phyloP scores from a whole-genome alignment of 306 rosid genomes.

The Acacia crassicarpa region DNA sequence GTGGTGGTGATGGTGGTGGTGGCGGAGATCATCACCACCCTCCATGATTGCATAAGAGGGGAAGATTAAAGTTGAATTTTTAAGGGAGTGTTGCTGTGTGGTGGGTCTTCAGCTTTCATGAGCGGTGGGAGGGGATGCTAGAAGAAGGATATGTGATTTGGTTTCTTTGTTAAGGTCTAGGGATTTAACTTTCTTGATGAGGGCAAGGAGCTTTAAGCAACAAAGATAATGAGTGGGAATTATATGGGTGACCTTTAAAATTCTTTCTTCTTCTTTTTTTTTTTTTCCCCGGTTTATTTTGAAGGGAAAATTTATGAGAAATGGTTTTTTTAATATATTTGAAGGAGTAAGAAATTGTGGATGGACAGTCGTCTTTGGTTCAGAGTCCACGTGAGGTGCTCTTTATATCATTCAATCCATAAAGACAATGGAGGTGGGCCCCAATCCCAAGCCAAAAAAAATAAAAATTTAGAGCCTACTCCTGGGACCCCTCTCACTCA shows the following conservation, averaged over 20 bases:
- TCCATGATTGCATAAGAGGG: conserved; percentile 44
- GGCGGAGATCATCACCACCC: conserved; percentile 61
- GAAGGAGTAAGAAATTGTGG: conserved; percentile 46
- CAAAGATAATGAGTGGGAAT: conserved; percentile 86
- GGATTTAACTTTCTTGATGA: conserved; percentile 28
- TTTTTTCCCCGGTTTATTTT: not conserved
- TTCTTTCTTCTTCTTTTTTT: not conserved
- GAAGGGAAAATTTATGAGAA: not conserved
- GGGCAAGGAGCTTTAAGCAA: conserved; percentile 63
- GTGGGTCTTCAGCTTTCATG: conserved; percentile 17
- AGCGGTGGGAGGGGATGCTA: not conserved
- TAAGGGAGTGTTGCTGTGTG: not conserved
- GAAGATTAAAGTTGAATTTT: not conserved
- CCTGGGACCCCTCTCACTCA: conserved; percentile 65
- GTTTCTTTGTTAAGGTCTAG: not conserved
- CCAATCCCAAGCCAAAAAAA: conserved; percentile 76
- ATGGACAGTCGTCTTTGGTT: conserved; percentile 85
- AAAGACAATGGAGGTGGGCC: conserved; percentile 78
- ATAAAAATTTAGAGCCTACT: conserved; percentile 39
- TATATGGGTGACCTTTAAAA: conserved; percentile 73
- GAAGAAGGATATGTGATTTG: conserved; percentile 2
- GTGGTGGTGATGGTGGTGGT: conserved; percentile 53
- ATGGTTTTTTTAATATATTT: too few species aligned
- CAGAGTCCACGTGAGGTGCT: conserved; percentile 99
- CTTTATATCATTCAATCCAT: conserved; percentile 88